Base-by-base conservation (phyloP, 2,329 filamentous ascomycete species). In the Colletotrichum spaethianum region DNA sequence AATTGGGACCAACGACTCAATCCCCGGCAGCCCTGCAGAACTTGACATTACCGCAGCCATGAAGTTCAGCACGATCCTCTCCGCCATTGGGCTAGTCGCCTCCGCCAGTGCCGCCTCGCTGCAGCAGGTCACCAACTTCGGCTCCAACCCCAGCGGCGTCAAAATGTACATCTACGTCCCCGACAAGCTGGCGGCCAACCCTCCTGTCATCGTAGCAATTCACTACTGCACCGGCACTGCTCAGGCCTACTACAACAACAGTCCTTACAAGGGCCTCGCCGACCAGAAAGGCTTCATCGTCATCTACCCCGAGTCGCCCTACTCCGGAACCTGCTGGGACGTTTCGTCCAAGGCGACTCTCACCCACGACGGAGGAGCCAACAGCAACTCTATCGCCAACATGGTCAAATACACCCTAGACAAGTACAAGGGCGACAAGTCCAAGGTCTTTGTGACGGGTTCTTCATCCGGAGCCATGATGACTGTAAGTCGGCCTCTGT, bases 211-310 rank as follows among this genome's bases (percentile, higher is more conserved):
- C 26, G 86, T 90, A 4, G 88, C 86, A 3, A 82, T 88, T 70
- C 86, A 91, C 80, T 89, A 87, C 80, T 91, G 90, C 80, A 82
- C 80, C 28, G 89, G 89, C 12, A 87, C 85, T 0, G 89, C 86
- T 0, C 79, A 84, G 68, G 85, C 82, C 7, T 90, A 87, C 79
- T 88, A 86, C 76, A 80, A 77, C 26, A 83, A 84, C 70, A 86
- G 84, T 1, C 84, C 86, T 2, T 91, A 90, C 77, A 85, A 86
- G 38, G 81, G 80, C 2, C 82, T 88, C 18, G 87, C 90, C 18
- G 88, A 90, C 73, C 79, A 81, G 36, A 82, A 88, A 61, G 88
- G 88, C 48, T 91, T 88, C 79, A 89, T 92, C 66, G 78, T 84
- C 23, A 84, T 87, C 73, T 87, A 85, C 73, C 86, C 86, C 2